Percentiles rank a stretch among this genome's conserved stretches.
These are phyloP conservation scores for Pisolithus albus DNA, from an alignment of 768 basidiomycete genomes.

Conservation along the genomic window DNA sequence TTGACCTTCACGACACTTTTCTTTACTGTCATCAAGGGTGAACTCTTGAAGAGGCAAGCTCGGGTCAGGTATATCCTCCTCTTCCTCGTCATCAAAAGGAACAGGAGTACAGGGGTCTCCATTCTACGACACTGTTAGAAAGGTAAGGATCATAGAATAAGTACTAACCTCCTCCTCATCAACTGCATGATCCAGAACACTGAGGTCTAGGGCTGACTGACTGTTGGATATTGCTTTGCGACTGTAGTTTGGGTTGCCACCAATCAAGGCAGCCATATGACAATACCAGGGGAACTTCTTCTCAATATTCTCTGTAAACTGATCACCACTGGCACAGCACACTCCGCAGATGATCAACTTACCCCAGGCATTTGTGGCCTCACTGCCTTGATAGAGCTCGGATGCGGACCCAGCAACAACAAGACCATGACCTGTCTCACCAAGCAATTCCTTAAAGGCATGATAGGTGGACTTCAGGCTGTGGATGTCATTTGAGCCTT, in stretches of 20 bases:
- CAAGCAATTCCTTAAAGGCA: background rate
- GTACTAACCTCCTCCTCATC: too few species aligned
- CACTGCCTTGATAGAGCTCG: constrained; percentile 1
- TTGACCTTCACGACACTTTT: too few species aligned
- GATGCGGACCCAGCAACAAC: background rate
- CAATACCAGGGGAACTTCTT: constrained; percentile 23
- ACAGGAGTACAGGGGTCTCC: too few species aligned
- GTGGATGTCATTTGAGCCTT: too few species aligned
- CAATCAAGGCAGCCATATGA: constrained; percentile 13
- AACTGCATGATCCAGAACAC: too few species aligned
- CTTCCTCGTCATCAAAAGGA: too few species aligned
- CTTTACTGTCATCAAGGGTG: too few species aligned
- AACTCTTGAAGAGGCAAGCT: too few species aligned
- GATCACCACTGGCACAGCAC: background rate
- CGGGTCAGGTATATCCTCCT: too few species aligned
- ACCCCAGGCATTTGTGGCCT: constrained; percentile 7
- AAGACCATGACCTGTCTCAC: constrained; percentile 6
- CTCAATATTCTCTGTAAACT: constrained; percentile 13
- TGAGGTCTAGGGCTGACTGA: constrained; percentile 10
- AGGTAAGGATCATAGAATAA: too few species aligned
- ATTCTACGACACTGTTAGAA: too few species aligned
- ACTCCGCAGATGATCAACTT: background rate
- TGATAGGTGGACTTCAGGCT: constrained; percentile 2
- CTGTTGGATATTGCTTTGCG: constrained; percentile 16
- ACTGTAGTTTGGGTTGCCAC: constrained; percentile 15